Evolutionary conservation across 345 rosid species (phyloP).

Genomic region (Rhodomyrtus tomentosa): DNA sequence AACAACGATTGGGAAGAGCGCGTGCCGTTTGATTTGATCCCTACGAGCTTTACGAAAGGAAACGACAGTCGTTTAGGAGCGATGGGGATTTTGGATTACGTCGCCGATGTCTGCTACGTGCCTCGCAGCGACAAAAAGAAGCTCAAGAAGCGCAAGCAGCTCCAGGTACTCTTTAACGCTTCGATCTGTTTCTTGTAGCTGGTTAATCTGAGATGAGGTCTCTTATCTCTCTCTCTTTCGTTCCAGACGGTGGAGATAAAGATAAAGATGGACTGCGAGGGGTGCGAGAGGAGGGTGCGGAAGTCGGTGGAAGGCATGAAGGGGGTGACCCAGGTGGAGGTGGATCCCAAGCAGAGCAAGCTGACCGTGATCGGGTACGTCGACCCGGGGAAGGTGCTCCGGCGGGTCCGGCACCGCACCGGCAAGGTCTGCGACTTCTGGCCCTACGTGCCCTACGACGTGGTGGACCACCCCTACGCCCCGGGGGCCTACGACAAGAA

Average conservation of each 20-base stretch:
- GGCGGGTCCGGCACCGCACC: slow-evolving; percentile 47
- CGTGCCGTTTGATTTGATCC: not conserved
- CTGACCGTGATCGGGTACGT: slow-evolving; percentile 58
- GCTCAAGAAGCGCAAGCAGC: slow-evolving; percentile 6
- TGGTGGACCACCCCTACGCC: slow-evolving; percentile 43
- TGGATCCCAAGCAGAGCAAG: slow-evolving; percentile 42
- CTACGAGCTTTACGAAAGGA: not conserved
- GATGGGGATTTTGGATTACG: slow-evolving; percentile 12
- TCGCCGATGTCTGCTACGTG: not conserved
- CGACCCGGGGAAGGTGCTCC: slow-evolving; percentile 40
- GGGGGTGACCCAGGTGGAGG: slow-evolving; percentile 41
- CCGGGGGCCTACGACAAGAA: slow-evolving; percentile 42
- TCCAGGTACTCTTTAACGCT: not conserved
- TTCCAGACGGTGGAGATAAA: slow-evolving; percentile 60
- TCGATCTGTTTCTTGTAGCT: not conserved
- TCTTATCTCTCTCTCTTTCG: not conserved
- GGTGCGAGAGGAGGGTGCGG: slow-evolving; percentile 54
- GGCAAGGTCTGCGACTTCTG: slow-evolving; percentile 51
- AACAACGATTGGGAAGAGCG: not conserved
- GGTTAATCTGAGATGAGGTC: not conserved
- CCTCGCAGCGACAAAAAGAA: not conserved
- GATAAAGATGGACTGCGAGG: slow-evolving; percentile 56
- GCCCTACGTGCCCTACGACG: slow-evolving; percentile 47
- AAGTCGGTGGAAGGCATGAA: slow-evolving; percentile 48
- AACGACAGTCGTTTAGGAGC: not conserved